Base-by-base conservation (phyloP, 73 alveolate genomes). In the Uronychia setigera region DNA sequence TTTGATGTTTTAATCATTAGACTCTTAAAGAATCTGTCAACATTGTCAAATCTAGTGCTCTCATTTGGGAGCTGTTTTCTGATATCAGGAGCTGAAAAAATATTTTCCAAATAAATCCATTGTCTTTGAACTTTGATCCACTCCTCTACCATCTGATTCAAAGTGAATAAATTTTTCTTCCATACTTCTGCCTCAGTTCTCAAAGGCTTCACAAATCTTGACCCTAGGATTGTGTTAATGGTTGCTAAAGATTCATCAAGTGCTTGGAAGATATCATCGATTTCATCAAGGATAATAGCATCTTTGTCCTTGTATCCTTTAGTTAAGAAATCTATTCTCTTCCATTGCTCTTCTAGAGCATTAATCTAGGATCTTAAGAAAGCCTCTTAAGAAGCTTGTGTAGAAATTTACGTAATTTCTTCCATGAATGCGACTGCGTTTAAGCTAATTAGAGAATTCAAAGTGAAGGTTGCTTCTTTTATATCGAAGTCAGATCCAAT, bases 31-130 rank as follows among this genome's bases (percentile, higher is more conserved):
- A 94, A 94, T 86, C 95, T 97, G 84, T 96, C 98, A 31, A 97
- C 99, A 79, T 87, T 87, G 46, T 97, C 97, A 79, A 97, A 97
- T 74, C 91, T 87, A 76, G 92, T 85, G 82, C 93, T 83, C 58
- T 92, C 97, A 26, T 84, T 80, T 27, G 97, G 97, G 60, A 92
- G 93, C 79, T 88, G 90, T 29, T 84, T 85, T 88, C 83, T 88
- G 93, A 92, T 92, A 77, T 92, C 97, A 5, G 92, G 96, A 59
- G 99, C 97, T 13, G 97, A 77, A 93, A 98, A 98, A 84, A 98
- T 98, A 91, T 98, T 97, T 92, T 98, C 99, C 79, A 97, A 91
- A 94, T 97, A 97, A 92, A 96, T 95, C 99, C 99, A 97, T 80
- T 95, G 94, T 88, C 95, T 97, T 91, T 97, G 97, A 75, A 96